These are phyloP conservation scores for Phytophthora vignae DNA, from an alignment of 352 stramenopile genomes.

Conservation along the genomic window DNA sequence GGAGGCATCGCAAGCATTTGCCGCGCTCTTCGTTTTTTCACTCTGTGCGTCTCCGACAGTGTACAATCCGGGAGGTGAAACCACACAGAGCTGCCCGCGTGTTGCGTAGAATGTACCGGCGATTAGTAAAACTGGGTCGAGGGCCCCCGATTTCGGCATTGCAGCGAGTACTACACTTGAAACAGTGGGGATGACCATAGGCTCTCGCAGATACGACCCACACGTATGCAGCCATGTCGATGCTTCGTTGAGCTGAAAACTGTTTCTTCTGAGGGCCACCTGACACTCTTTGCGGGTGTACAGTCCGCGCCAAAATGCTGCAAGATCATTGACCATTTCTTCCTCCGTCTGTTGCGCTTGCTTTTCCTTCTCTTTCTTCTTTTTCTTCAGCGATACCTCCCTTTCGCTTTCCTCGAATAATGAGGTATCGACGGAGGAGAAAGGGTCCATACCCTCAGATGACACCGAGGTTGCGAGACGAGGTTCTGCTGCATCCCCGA, in stretches of 20 bases:
- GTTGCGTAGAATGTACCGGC: slow-evolving; percentile 77
- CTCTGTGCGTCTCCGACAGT: slow-evolving; percentile 43
- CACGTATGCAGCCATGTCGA: slow-evolving; percentile 57
- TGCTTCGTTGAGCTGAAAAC: slow-evolving; percentile 48
- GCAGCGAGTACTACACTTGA: slow-evolving; percentile 39
- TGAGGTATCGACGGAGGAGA: slow-evolving; percentile 44
- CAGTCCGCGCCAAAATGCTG: slow-evolving; percentile 67
- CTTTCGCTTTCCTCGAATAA: slow-evolving; percentile 39
- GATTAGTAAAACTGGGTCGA: slow-evolving; percentile 81
- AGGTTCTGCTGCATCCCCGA: not conserved
- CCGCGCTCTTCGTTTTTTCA: slow-evolving; percentile 51
- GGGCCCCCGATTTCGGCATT: slow-evolving; percentile 41
- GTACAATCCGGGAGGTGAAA: slow-evolving; percentile 73
- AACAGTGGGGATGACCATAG: slow-evolving; percentile 52
- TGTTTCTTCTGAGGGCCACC: slow-evolving; percentile 61
- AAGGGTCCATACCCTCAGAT: slow-evolving; percentile 33
- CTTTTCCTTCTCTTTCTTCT: slow-evolving; percentile 22
- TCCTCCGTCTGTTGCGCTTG: slow-evolving; percentile 33
- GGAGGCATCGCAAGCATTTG: slow-evolving; percentile 62
- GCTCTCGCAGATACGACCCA: slow-evolving; percentile 51
- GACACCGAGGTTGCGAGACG: not conserved
- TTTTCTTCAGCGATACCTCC: slow-evolving; percentile 35
- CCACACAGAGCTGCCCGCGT: slow-evolving; percentile 64
- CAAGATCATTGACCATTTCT: slow-evolving; percentile 50
- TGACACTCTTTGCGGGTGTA: slow-evolving; percentile 68